Evolutionary conservation across 306 rosid genomes (phyloP), one percentile per base, ranked within the genome.

Genomic region (Senna tora): DNA sequence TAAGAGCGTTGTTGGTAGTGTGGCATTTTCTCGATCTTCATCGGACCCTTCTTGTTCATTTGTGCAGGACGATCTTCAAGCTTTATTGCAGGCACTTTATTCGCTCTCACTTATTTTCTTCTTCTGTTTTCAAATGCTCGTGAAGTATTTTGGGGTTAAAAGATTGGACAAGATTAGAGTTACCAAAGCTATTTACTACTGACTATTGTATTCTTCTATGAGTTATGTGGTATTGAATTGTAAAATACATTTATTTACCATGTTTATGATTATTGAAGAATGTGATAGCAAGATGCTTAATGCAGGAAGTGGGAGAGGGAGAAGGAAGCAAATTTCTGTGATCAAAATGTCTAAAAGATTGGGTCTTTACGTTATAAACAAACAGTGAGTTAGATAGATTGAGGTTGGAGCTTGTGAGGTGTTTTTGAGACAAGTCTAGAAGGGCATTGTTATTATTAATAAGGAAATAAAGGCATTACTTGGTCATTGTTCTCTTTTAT

Each of bases 51-150:
- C 72, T 1, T 55, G 47, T 73, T 50, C 78, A 33, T 12, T 32
- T 25, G 13, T 56, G 32, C 72, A 79, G 69, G 84, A 85, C 33
- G 90, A 88, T 39, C 74, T 88, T 8, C 80, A 77, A 71, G 69
- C 87, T 61, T 75, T 88, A 51, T 75, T 88, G 61, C 84, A 83
- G 86, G 90, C 63, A 39, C 15, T 7, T 39, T n/a, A 17, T 13
- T 2, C 20, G 41, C 36, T n/a, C 32, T 42, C 30, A 0, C 5
- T 50, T 32, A 22, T 14, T 64, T 51, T 57, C 5, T 17, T 25
- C 15, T 50, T 67, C 9, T n/a, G n/a, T n/a, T 54, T 50, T 38
- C 49, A 9, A 61, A 16, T 39, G 53, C 63, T 5, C 34, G 6
- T 7, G 30, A 14, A n/a, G 32, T 15, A n/a, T 33, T 15, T 15